Percentiles rank a stretch among this genome's conserved stretches.
phyloP scores from a whole-genome alignment of 208 protist species.

The Acanthamoeba sp. region DNA sequence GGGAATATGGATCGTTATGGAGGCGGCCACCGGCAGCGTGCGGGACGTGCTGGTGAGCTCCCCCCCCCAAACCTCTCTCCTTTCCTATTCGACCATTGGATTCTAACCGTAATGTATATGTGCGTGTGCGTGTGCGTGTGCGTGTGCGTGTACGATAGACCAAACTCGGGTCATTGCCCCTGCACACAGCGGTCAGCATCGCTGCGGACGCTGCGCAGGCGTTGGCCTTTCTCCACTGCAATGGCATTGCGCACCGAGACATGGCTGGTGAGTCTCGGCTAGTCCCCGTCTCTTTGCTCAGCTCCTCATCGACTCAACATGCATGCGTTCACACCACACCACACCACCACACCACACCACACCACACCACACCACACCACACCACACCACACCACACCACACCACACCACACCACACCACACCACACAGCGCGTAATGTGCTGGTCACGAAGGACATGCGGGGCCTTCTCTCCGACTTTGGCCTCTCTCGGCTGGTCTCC shows the following conservation, averaged over 20 bases:
- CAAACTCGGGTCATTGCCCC: background rate
- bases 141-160: background rate
- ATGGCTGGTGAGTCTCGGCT: background rate
- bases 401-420: background rate
- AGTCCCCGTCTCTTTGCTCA: background rate
- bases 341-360: too few species aligned
- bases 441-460: slow-evolving; percentile 21
- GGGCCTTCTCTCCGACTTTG: slow-evolving; percentile 7
- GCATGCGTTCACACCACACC: too few species aligned
- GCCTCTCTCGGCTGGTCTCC: slow-evolving; percentile 6
- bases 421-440: background rate
- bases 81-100: too few species aligned
- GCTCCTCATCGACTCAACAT: too few species aligned
- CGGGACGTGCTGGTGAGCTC: background rate
- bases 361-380: too few species aligned
- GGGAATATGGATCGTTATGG: slow-evolving; percentile 19
- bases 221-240: slow-evolving; percentile 19
- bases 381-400: too few species aligned
- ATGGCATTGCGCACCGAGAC: slow-evolving; percentile 2
- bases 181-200: background rate
- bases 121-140: background rate
- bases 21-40: slow-evolving; percentile 14
- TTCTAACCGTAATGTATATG: too few species aligned
- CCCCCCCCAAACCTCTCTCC: too few species aligned
- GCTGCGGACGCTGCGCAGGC: background rate